Evolutionary conservation across 495 filamentous ascomycete genomes (phyloP).

Genomic region (Penicillium riverlandense): DNA sequence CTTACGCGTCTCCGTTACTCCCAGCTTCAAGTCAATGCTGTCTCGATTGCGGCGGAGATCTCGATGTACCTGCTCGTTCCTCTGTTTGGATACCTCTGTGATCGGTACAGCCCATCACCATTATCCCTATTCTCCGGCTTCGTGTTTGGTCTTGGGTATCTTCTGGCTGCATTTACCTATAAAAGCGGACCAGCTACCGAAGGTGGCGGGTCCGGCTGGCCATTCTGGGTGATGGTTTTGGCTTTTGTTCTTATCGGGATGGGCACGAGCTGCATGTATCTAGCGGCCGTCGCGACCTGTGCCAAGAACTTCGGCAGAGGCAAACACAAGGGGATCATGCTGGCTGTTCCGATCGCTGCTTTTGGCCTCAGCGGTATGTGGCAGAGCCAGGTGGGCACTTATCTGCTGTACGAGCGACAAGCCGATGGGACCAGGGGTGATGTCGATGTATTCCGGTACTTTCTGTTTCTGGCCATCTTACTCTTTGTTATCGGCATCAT

Average conservation of each 20-base stretch:
- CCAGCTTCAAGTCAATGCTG: constrained; percentile 83
- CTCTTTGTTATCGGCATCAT: constrained; percentile 63
- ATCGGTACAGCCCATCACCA: constrained; percentile 71
- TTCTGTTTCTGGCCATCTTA: constrained; percentile 67
- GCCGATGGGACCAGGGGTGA: constrained; percentile 62
- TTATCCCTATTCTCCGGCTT: constrained; percentile 63
- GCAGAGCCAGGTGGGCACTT: constrained; percentile 81
- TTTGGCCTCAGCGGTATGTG: constrained; percentile 94
- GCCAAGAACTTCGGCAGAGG: constrained; percentile 95
- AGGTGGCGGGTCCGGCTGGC: constrained; percentile 55
- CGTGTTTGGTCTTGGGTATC: constrained; percentile 74
- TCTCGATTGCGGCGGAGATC: constrained; percentile 76
- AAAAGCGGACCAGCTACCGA: constrained; percentile 49
- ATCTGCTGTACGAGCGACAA: constrained; percentile 59
- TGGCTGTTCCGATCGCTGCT: constrained; percentile 84
- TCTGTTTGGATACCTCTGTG: constrained; percentile 83
- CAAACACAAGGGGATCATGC: constrained; percentile 78
- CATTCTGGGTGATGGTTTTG: constrained; percentile 74
- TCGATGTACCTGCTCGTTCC: constrained; percentile 86
- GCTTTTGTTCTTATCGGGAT: constrained; percentile 76
- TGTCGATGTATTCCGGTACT: constrained; percentile 80
- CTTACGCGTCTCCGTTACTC: constrained; percentile 76
- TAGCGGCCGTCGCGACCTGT: constrained; percentile 81
- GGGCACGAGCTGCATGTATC: constrained; percentile 80
- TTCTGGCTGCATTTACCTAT: constrained; percentile 76